phyloP scores from a whole-genome alignment of 2,329 filamentous ascomycete genomes.

The Pezizomycotina sp. region DNA sequence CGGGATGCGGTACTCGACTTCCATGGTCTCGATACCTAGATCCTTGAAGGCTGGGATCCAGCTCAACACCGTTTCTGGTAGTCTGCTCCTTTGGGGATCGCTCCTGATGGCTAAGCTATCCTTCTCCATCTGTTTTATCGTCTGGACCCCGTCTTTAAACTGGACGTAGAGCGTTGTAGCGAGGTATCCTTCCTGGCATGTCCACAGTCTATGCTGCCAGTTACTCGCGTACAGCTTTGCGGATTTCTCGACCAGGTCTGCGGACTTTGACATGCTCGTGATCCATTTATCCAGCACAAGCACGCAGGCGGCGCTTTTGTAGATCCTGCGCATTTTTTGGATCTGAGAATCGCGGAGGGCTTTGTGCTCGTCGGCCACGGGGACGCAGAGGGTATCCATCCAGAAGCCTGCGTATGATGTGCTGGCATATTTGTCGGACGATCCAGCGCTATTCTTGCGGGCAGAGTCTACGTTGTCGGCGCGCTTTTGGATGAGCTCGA shows the following conservation, averaged over 20 bases:
- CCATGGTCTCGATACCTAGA: no score
- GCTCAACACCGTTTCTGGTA: no score
- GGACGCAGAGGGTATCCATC: conserved; percentile 4
- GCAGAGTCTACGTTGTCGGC: conserved; percentile 1
- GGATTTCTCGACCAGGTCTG: conserved; percentile 1
- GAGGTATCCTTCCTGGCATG: not conserved
- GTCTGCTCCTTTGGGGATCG: no score
- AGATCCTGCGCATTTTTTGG: conserved; percentile 1
- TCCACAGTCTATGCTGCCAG: conserved; percentile 4
- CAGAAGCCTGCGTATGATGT: not conserved
- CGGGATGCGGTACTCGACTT: no score
- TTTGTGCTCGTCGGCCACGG: not conserved
- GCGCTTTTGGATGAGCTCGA: conserved; percentile 1
- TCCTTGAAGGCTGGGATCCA: no score
- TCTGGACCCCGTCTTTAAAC: not conserved
- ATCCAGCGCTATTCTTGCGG: no score
- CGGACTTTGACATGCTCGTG: not conserved
- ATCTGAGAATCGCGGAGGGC: not conserved
- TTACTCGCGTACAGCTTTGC: not conserved
- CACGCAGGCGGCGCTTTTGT: conserved; percentile 1
- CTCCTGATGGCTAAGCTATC: no score
- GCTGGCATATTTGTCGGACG: no score
- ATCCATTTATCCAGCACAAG: conserved; percentile 2
- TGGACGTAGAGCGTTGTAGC: not conserved
- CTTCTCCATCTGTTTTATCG: not conserved